phyloP scores from a whole-genome alignment of 2,329 filamentous ascomycete genomes.

The Coccinonectria pachysandricola region DNA sequence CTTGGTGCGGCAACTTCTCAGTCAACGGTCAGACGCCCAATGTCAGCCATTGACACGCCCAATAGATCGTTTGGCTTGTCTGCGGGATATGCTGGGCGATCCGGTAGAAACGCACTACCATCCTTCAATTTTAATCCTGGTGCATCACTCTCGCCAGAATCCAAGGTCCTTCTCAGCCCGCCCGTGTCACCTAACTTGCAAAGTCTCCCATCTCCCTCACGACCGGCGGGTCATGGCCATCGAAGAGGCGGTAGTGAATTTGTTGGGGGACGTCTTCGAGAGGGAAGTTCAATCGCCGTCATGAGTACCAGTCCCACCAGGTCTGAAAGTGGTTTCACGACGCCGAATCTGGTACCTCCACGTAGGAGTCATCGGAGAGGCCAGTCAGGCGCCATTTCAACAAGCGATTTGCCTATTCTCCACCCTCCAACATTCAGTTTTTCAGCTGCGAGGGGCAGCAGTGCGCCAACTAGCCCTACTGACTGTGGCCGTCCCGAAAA shows the following conservation, averaged over 20 bases:
- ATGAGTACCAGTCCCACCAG: conserved; percentile 64
- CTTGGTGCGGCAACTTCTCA: conserved; percentile 39
- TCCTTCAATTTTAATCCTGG: conserved; percentile 49
- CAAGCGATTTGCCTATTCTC: conserved; percentile 68
- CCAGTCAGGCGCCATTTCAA: conserved; percentile 69
- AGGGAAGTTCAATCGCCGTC: conserved; percentile 46
- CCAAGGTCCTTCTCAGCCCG: conserved; percentile 38
- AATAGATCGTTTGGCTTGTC: conserved; percentile 21
- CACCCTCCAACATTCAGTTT: conserved; percentile 42
- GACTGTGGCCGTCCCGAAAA: conserved; percentile 26
- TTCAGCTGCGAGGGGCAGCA: conserved; percentile 44
- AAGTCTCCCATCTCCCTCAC: conserved; percentile 43
- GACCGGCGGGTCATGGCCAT: conserved; percentile 60
- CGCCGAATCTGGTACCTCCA: conserved; percentile 43
- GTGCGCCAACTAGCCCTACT: conserved; percentile 53
- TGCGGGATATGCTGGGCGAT: conserved; percentile 19
- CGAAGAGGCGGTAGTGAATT: conserved; percentile 78
- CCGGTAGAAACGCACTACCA: conserved; percentile 32
- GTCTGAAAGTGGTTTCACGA: conserved; percentile 44
- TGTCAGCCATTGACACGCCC: conserved; percentile 41
- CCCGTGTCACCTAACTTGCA: conserved; percentile 38
- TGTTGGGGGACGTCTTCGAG: conserved; percentile 60
- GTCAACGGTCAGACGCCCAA: conserved; percentile 38
- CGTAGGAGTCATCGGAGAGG: conserved; percentile 62
- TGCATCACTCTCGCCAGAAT: conserved; percentile 32